phyloP scores from a whole-genome alignment of 2,329 filamentous ascomycete genomes.

The Cucurbitaria berberidis region DNA sequence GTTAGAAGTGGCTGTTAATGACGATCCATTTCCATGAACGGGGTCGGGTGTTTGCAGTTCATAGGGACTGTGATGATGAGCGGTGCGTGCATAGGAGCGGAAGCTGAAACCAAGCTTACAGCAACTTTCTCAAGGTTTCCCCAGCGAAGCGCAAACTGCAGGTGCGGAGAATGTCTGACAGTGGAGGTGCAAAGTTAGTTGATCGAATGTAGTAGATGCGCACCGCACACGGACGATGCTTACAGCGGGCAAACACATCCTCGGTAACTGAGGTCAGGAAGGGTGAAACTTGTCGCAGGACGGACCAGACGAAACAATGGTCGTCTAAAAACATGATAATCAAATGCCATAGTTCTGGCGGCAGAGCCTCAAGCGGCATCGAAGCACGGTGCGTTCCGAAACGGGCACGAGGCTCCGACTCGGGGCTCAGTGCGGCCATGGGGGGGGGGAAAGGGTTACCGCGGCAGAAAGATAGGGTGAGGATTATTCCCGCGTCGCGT shows the following conservation, averaged over 20 bases:
- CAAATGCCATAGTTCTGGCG: conserved; percentile 22
- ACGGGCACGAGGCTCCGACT: conserved; percentile 14
- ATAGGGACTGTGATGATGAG: conserved; percentile 10
- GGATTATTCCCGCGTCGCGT: conserved; percentile 17
- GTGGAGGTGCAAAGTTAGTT: no score
- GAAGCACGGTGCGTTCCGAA: conserved; percentile 16
- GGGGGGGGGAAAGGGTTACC: conserved; percentile 15
- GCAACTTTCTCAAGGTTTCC: conserved; percentile 15
- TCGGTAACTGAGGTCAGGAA: conserved; percentile 20
- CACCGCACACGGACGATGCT: no score
- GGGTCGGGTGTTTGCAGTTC: conserved; percentile 7
- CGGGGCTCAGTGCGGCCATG: conserved; percentile 8
- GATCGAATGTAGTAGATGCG: no score
- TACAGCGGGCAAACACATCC: conserved; percentile 21
- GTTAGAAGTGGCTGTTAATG: not conserved
- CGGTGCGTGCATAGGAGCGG: conserved; percentile 5
- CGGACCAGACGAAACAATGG: conserved; percentile 28
- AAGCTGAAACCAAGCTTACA: conserved; percentile 19
- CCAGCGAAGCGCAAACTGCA: conserved; percentile 25
- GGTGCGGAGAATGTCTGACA: conserved; percentile 20
- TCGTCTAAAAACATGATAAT: conserved; percentile 21
- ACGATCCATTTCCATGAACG: not conserved
- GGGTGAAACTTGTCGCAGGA: conserved; percentile 25
- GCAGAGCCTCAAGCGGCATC: conserved; percentile 16
- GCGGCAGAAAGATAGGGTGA: conserved; percentile 6